Conservation (phyloP, 192 early-diverging fungal genomes). For the Umbelopsis vinacea region DNA sequence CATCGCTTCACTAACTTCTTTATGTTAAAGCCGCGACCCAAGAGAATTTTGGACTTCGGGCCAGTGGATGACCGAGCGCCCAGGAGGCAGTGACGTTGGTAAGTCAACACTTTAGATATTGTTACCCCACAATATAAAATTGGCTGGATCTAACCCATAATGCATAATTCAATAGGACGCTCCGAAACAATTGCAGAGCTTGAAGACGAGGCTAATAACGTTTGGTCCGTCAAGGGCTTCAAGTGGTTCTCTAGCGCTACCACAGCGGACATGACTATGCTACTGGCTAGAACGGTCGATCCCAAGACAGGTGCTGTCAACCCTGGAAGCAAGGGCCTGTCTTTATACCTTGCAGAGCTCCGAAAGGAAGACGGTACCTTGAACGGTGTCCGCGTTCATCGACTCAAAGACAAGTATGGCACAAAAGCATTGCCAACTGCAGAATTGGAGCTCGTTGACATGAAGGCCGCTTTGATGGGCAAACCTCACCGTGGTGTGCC, state of each 20-base stretch:
- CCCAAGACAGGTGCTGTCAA: constrained; percentile 39
- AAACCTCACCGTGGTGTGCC: constrained; percentile 56
- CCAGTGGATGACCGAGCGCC: constrained; percentile 82
- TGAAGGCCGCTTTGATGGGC: constrained; percentile 56
- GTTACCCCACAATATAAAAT: no score
- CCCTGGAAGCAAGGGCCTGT: constrained; percentile 59
- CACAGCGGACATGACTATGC: constrained; percentile 68
- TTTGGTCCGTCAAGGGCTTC: constrained; percentile 62
- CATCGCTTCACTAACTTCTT: not conserved
- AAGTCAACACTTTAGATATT: not conserved
- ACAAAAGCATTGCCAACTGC: constrained; percentile 75
- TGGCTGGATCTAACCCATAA: not conserved
- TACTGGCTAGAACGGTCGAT: constrained; percentile 62
- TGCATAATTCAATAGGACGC: constrained; percentile 24
- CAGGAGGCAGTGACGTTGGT: constrained; percentile 70
- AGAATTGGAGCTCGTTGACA: constrained; percentile 64
- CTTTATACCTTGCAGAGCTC: constrained; percentile 64
- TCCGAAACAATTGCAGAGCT: constrained; percentile 67
- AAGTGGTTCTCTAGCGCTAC: constrained; percentile 82
- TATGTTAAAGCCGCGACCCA: constrained; percentile 58
- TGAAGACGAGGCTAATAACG: constrained; percentile 33
- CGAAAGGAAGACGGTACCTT: constrained; percentile 55
- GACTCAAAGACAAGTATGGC: constrained; percentile 73
- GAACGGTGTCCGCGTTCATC: constrained; percentile 69
- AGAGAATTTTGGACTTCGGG: constrained; percentile 65